Evolutionary conservation across 2,329 filamentous ascomycete genomes (phyloP), one percentile per base, ranked within the genome.

Genomic region (Ophiostoma ips): DNA sequence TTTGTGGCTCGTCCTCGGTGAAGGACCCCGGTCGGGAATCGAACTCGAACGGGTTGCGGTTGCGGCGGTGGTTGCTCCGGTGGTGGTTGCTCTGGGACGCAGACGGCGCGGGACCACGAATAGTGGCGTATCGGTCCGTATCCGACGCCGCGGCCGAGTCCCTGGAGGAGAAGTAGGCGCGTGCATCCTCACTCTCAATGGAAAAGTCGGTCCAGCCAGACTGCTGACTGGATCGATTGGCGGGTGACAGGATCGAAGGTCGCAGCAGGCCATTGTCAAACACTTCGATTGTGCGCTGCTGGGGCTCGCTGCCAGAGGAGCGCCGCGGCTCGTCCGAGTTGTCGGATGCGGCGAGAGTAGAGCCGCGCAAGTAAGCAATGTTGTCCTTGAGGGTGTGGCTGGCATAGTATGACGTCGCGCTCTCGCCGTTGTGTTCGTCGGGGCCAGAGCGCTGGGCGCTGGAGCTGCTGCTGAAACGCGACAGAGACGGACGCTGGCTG

Each of bases 171-270:
- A 43, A 43, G 24, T 30, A 43, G 7, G 64, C 61, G 6, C 63
- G 64, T 35, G 64, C 64, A 30, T 75, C 71, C 18, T 65, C 68
- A 52, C 73, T 78, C 15, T 75, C 73, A 10, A 79, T 64, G 0
- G 76, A 77, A 53, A 75, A 72, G 57, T 80, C 76, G 24, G 76
- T 79, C 76, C 76, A 80, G n/a, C 69, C 66, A 2, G 76, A 77
- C 49, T 73, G 70, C 46, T 76, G 72, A 54, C 76, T 79, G 18
- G 64, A 62, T 35, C 75, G 68, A 52, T 77, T 66, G 52, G 64
- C 62, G 38, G 68, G 62, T 48, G 67, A 59, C 46, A 68, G 58
- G 56, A 68, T 60, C 46, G 67, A 62, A 12, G 75, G 75, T 13
- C 77, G 67, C 48, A 64, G 63, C 9, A 78, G 64, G 50, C 66